Conservation (phyloP, 306 rosid species). For the Acacia confusa region DNA sequence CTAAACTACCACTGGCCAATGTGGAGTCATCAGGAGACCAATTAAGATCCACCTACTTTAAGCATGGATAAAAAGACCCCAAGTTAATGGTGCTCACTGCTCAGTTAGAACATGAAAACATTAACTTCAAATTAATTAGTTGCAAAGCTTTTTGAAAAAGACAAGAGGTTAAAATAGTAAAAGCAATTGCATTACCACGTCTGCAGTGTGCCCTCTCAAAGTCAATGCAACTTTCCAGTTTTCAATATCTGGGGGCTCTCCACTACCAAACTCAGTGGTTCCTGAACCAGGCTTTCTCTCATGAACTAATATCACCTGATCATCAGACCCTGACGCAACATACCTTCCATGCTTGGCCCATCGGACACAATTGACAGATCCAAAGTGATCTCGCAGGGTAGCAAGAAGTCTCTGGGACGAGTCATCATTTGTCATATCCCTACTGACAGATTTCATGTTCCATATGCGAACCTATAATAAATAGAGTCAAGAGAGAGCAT, state of each 20-base stretch:
- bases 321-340: constrained; percentile 97
- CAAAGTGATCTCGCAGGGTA: constrained; percentile 94
- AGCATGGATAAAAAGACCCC: constrained; percentile 63
- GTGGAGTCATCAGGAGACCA: constrained; percentile 98
- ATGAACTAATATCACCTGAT: constrained; percentile 87
- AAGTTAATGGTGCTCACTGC: constrained; percentile 53
- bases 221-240: constrained; percentile 97
- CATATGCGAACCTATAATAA: constrained; percentile 88
- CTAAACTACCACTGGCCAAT: constrained; percentile 97
- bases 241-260: constrained; percentile 97
- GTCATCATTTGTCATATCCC: constrained; percentile 56
- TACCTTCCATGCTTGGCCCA: constrained; percentile 96
- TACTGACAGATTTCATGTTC: constrained; percentile 87
- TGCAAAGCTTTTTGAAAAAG: constrained; percentile 3
- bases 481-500: background rate
- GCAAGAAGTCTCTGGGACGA: constrained; percentile 91
- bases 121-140: constrained; percentile 8
- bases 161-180: constrained; percentile 13
- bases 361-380: constrained; percentile 97
- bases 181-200: constrained; percentile 87
- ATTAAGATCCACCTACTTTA: constrained; percentile 99
- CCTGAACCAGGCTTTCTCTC: constrained; percentile 99
- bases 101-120: constrained; percentile 23
- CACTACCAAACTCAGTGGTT: constrained; percentile 96
- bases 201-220: constrained; percentile 97